Base-by-base conservation (phyloP, 2,329 filamentous ascomycete species). In the Fusarium sublunatum region DNA sequence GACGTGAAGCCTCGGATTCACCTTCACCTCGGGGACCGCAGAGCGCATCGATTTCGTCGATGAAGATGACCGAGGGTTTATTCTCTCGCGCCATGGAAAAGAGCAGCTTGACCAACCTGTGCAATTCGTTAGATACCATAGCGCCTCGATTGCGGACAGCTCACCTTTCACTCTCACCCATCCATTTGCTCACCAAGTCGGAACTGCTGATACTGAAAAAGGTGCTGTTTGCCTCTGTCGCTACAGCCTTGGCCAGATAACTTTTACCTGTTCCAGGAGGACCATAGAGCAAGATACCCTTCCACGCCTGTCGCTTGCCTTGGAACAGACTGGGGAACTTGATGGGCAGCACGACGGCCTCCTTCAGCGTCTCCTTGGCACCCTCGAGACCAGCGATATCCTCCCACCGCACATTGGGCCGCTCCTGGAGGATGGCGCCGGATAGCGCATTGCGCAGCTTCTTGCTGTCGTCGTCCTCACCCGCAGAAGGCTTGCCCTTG, bases 131-230 rank as follows among this genome's bases (percentile, higher is more conserved):
- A 76, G 71, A 41, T 35, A 34, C 25, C 7, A n/a, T 1, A 39
- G 6, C 28, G 5, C 6, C 28, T 68, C 64, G 13, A 3, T 28
- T 26, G 36, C 10, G 42, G 31, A 19, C 15, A 15, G 29, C 74
- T 59, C 81, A 96, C 92, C 93, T 88, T 87, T 99, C 95, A 83
- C 91, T 96, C 79, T 99, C 95, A 81, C 95, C 95, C 95, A 99
- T 99, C 95, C 95, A 99, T 76, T 99, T 99, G 77, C 92, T 97
- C 60, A 99, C 95, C 77, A 99, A 78, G 76, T 99, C 95, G 74
- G 92, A 96, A 83, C 92, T 96, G 79, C 92, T 96, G 67, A 99
- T 94, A 73, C 93, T 97, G 85, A 99, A 99, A 76, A 99, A 99
- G 4, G 95, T 98, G 78, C 93, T 97, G 78, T 99, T 98, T 57